Evolutionary conservation across 257 asterid genomes (phyloP), one percentile per base, ranked within the genome.

Genomic region (Coffea canephora): DNA sequence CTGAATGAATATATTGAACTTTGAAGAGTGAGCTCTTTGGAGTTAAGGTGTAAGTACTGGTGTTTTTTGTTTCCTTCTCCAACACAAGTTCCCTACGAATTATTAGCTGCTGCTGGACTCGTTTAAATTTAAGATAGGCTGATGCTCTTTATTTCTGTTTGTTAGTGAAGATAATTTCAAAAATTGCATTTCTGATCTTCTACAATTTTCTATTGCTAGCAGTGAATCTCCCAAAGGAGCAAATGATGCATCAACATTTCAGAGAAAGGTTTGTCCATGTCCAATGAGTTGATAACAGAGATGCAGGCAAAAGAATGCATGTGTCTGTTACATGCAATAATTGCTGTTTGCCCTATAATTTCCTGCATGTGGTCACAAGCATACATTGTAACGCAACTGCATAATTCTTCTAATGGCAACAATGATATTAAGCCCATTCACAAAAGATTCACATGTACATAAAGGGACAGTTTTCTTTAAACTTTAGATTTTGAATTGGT

Each of bases 201-300:
- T 69, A 36, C 61, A 65, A 41, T 71, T 82, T 61, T 84, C 81
- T 75, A 78, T 72, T 83, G 66, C 69, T 78, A 85, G 91, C 97
- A 96, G 99, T 83, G 99, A 96, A 88, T 94, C 98, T 78, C 97
- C 99, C 23, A 96, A 94, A 91, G 99, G 99, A 85, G 98, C 94
- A 65, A 89, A 92, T 84, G 99, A 96, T 86, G 99, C 97, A 73
- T 96, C 99, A 18, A 93, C 99, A 39, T 94, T 94, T 85, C 99
- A 96, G 84, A 94, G 98, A 82, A 96, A 96, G 99, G 99, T 96
- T 87, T 81, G 91, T 79, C 76, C 72, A 79, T 82, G 74, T 61
- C 64, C 55, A 66, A 27, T 73, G 49, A 77, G 78, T 77, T 75
- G 73, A 16, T 69, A 27, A 69, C 13, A 73, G 36, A 50, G 39